Evolutionary conservation across 305 asterid species (phyloP), one percentile per base, ranked within the genome.

Genomic region (Lippia alba): DNA sequence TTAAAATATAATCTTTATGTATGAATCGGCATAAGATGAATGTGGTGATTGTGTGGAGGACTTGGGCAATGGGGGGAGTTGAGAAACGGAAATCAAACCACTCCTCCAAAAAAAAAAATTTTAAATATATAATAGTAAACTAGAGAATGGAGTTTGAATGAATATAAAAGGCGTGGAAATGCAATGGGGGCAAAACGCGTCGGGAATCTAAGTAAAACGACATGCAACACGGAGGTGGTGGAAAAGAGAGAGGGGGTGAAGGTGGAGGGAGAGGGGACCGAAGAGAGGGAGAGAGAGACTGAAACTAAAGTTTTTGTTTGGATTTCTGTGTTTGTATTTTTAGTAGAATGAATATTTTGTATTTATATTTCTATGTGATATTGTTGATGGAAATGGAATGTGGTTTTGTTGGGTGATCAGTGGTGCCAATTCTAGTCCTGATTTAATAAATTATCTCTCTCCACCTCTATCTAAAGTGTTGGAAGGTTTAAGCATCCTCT

Each of bases 181-280:
- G 77, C 65, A 69, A 3, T 46, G 61, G 56, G 70, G 40, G 56
- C 75, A 66, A 85, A 76, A 78, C 88, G 91, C 90, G 90, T 83
- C 73, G 53, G 68, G 89, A 82, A 86, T 84, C 77, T 66, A 17
- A 18, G 54, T 66, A 78, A 83, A 83, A 85, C 80, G 89, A 85
- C 88, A 79, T 80, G 83, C 77, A 68, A 80, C 81, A 73, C 78
- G 74, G 83, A 39, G 81, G 70, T 55, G 62, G 59, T 41, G 77
- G 63, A 50, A 36, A 70, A 49, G 64, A 69, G 41, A 63, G 66
- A 36, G 65, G 11, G 8, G 45, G 64, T 72, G 33, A 60, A 77
- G 50, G 30, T 67, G 18, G 9, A 78, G 78, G 65, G 50, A 69
- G 65, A 71, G 64, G 57, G 32, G 39, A 61, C n/a, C 8, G 41